Percentiles rank a stretch among this genome's conserved stretches.
phyloP scores from a whole-genome alignment of 805 yeast genomes.

The Suhomyces faveliae region DNA sequence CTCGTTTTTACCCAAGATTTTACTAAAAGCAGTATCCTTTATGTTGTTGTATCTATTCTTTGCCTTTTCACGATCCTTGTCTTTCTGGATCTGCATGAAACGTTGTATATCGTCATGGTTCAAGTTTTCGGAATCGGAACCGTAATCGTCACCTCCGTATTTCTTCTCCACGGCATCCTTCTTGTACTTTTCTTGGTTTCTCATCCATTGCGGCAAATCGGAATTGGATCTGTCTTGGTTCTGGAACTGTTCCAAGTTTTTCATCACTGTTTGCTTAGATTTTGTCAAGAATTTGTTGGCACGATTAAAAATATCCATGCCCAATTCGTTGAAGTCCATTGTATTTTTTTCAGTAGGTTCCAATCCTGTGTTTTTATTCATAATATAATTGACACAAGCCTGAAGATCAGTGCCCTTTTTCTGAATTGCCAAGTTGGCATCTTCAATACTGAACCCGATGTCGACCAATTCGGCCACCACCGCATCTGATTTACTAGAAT shows the following conservation, averaged over 20 bases:
- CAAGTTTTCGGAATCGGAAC: slow-evolving; percentile 48
- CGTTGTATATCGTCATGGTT: slow-evolving; percentile 41
- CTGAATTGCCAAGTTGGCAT: slow-evolving; percentile 58
- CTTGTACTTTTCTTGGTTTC: slow-evolving; percentile 49
- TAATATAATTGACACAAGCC: slow-evolving; percentile 62
- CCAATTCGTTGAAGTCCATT: slow-evolving; percentile 46
- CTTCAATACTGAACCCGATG: slow-evolving; percentile 71
- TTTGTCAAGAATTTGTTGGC: slow-evolving; percentile 59
- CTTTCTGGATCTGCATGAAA: slow-evolving; percentile 36
- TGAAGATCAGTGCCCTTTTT: slow-evolving; percentile 60
- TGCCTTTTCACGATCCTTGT: slow-evolving; percentile 36
- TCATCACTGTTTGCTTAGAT: slow-evolving; percentile 59
- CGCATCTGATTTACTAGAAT: slow-evolving; percentile 29
- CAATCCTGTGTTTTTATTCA: slow-evolving; percentile 38
- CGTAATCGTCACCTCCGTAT: slow-evolving; percentile 38
- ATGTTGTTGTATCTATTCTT: slow-evolving; percentile 22
- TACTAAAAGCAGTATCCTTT: slow-evolving; percentile 14
- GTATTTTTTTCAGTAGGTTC: neutral
- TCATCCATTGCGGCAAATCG: slow-evolving; percentile 74
- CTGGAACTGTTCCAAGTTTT: slow-evolving; percentile 61
- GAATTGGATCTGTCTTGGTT: slow-evolving; percentile 16
- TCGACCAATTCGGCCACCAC: slow-evolving; percentile 69
- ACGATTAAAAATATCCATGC: slow-evolving; percentile 53
- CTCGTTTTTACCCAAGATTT: slow-evolving; percentile 5
- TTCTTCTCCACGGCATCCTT: slow-evolving; percentile 35